phyloP scores from a whole-genome alignment of 106 monocot genomes.

The Amphibolis antarctica region DNA sequence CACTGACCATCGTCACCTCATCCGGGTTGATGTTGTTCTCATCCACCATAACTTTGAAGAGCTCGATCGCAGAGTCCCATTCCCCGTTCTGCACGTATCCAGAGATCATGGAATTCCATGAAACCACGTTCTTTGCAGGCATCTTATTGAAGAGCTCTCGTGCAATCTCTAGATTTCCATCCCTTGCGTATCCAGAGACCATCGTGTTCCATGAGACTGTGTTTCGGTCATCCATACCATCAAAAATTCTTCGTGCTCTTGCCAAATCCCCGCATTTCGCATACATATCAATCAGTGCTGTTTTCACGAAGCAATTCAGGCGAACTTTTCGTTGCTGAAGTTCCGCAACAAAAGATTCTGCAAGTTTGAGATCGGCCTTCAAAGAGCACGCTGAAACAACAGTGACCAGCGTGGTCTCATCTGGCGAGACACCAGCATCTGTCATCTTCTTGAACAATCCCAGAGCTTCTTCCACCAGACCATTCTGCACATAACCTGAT shows the following conservation, averaged over 20 bases:
- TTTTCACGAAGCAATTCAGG: constrained; percentile 24
- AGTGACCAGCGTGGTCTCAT: constrained; percentile 34
- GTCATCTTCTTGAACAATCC: constrained; percentile 17
- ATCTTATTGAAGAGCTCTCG: constrained; percentile 22
- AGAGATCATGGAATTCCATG: constrained; percentile 44
- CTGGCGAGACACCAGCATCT: constrained; percentile 9
- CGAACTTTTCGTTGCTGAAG: constrained; percentile 10
- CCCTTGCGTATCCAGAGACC: constrained; percentile 24
- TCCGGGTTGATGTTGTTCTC: constrained; percentile 19
- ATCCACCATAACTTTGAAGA: constrained; percentile 22
- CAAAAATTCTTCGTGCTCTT: constrained; percentile 17
- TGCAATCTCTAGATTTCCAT: constrained; percentile 15
- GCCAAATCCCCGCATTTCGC: constrained; percentile 23
- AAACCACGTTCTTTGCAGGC: constrained; percentile 26
- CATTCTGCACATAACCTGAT: constrained; percentile 29
- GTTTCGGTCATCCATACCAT: constrained; percentile 11
- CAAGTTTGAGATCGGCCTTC: constrained; percentile 20
- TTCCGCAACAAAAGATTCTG: constrained; percentile 17
- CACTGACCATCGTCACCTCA: constrained; percentile 26
- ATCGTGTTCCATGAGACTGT: constrained; percentile 33
- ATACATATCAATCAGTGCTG: constrained; percentile 30
- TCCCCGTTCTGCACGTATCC: constrained; percentile 26
- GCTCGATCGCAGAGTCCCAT: constrained; percentile 18
- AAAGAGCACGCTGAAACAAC: constrained; percentile 20
- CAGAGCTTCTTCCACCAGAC: constrained; percentile 6